These are phyloP conservation scores for Talaromyces ruber DNA, from an alignment of 495 filamentous ascomycete species.

Conservation along the genomic window DNA sequence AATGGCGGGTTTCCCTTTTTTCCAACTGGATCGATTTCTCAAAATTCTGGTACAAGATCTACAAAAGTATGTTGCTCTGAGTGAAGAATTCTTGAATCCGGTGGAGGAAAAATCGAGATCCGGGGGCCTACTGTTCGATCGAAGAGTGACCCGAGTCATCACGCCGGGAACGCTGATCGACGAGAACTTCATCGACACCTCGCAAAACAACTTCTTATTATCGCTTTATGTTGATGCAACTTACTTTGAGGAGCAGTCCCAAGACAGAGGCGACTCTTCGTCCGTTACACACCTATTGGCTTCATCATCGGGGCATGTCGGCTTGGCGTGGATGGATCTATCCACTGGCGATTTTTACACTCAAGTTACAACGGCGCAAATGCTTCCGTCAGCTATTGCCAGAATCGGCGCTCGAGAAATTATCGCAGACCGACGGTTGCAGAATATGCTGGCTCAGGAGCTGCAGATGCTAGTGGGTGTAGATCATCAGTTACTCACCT, in stretches of 20 bases:
- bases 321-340: conserved; percentile 88
- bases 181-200: conserved; percentile 92
- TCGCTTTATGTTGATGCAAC: conserved; percentile 50
- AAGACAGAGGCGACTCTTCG: conserved; percentile 8
- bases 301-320: conserved; percentile 44
- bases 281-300: conserved; percentile 28
- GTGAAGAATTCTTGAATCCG: conserved; percentile 77
- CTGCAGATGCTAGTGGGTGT: conserved; percentile 30
- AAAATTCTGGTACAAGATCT: conserved; percentile 89
- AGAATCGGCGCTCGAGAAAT: conserved; percentile 81
- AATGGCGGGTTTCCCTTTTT: conserved; percentile 93
- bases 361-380: conserved; percentile 63
- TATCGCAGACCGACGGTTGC: conserved; percentile 58
- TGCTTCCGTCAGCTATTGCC: conserved; percentile 68
- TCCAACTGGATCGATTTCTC: conserved; percentile 82
- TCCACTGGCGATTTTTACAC: conserved; percentile 92
- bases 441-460: conserved; percentile 35
- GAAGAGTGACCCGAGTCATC: conserved; percentile 75
- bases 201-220: conserved; percentile 85
- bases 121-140: conserved; percentile 72
- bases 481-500: conserved; percentile 37
- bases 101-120: conserved; percentile 56
- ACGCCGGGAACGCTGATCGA: conserved; percentile 95
- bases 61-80: conserved; percentile 83
- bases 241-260: conserved; percentile 8